phyloP scores from a whole-genome alignment of 1,139 yeast genomes.

The Pichia sp. region DNA sequence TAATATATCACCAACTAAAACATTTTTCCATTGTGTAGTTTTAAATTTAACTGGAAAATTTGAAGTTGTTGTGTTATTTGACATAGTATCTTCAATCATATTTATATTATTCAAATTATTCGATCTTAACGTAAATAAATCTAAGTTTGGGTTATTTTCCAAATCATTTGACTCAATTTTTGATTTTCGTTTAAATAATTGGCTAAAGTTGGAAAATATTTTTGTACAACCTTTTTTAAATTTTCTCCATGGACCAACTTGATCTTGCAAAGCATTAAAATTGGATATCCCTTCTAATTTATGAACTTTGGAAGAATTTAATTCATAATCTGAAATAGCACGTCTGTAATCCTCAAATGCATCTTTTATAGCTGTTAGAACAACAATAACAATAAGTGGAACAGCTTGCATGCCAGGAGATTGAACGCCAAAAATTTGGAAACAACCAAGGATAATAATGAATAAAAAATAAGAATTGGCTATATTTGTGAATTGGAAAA shows the following conservation, averaged over 20 bases:
- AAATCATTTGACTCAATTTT: slow-evolving; percentile 20
- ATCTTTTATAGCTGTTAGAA: slow-evolving; percentile 50
- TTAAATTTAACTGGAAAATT: slow-evolving; percentile 22
- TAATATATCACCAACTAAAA: slow-evolving; percentile 48
- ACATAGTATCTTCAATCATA: neutral
- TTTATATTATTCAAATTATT: neutral
- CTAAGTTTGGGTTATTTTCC: neutral
- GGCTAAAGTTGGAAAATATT: slow-evolving; percentile 20
- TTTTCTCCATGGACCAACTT: slow-evolving; percentile 45
- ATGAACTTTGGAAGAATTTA: slow-evolving; percentile 47
- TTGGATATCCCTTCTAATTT: slow-evolving; percentile 37
- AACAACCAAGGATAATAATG: slow-evolving; percentile 45
- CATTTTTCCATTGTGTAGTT: slow-evolving; percentile 45
- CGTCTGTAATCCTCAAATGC: slow-evolving; percentile 55
- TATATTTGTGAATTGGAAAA: slow-evolving; percentile 46
- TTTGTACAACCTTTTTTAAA: slow-evolving; percentile 40
- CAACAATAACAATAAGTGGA: slow-evolving; percentile 53
- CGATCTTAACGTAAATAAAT: slow-evolving; percentile 10
- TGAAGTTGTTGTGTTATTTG: neutral
- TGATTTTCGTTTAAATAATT: slow-evolving; percentile 51
- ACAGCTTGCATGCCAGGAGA: slow-evolving; percentile 51
- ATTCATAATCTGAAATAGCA: slow-evolving; percentile 46
- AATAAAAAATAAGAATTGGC: slow-evolving; percentile 52
- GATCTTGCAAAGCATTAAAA: slow-evolving; percentile 41
- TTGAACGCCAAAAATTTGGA: slow-evolving; percentile 54